Conservation (phyloP, 2,329 filamentous ascomycete species). For the Phyllachora maydis region DNA sequence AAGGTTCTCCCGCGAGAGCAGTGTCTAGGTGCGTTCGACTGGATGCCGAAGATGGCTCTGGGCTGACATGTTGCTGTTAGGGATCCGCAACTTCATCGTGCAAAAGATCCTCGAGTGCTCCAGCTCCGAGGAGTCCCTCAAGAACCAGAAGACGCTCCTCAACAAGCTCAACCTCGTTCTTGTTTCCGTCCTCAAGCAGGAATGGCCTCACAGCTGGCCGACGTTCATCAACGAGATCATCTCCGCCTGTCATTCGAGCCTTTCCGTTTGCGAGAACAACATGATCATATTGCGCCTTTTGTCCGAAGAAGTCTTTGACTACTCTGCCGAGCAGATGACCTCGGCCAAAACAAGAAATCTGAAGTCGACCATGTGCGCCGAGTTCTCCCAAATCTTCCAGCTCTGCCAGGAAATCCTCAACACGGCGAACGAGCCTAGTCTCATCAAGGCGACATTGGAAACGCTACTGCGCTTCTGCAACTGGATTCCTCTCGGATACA, state of each 20-base stretch:
- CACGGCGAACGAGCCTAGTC: conserved; percentile 63
- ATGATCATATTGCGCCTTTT: conserved; percentile 93
- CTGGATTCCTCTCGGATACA: conserved; percentile 97
- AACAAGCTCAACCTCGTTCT: conserved; percentile 98
- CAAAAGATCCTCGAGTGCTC: conserved; percentile 96
- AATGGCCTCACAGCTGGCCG: conserved; percentile 99
- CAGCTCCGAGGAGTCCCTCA: conserved; percentile 70
- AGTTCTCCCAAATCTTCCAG: conserved; percentile 97
- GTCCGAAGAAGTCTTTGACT: conserved; percentile 97
- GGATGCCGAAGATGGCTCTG: neutral
- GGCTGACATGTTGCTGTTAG: conserved; percentile 22
- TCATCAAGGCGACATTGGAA: conserved; percentile 93
- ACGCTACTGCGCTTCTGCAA: conserved; percentile 92
- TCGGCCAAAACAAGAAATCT: conserved; percentile 89
- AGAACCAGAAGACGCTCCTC: conserved; percentile 67
- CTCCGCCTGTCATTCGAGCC: conserved; percentile 79
- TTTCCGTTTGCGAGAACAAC: conserved; percentile 99
- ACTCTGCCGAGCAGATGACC: conserved; percentile 98
- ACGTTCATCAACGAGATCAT: conserved; percentile 99
- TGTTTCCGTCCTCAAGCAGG: conserved; percentile 94
- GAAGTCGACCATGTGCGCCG: conserved; percentile 96
- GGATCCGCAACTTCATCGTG: conserved; percentile 97
- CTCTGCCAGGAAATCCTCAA: conserved; percentile 89
- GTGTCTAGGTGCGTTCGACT: conserved; percentile 50
- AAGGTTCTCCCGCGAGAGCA: conserved; percentile 93